Base-by-base conservation (phyloP, 2,329 filamentous ascomycete genomes). In the Stylonectria norvegica region DNA sequence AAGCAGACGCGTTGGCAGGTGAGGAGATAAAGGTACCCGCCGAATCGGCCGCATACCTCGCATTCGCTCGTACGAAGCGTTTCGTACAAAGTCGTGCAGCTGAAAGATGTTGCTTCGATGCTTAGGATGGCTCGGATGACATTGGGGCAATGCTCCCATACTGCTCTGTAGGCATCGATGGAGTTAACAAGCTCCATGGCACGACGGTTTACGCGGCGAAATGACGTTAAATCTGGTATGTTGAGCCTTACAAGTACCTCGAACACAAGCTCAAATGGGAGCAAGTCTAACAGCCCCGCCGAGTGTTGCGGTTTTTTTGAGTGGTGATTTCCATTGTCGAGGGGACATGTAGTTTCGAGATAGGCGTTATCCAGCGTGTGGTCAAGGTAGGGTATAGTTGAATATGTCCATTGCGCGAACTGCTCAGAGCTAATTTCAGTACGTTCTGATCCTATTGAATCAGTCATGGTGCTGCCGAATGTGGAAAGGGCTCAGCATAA, bases 1-100 rank as follows among this genome's bases (percentile, higher is more conserved):
- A 58, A 66, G 51, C 67, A 71, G 34, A 69, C 63, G 2, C 66
- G 62, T 23, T 51, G 48, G 47, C 62, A 65, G 20, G 55, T 62
- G 34, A 68, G 46, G 16, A 68, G 56, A 45, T 67, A 67, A 29
- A 68, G 47, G 36, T 66, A 63, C 23, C 50, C 54, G 22, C 61
- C 66, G 41, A 69, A 67, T 12, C 55, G 47, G n/a, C 54, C 53
- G 51, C 67, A 70, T 7, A 23, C 44, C 30, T 53, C 52, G 49
- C 67, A 71, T 31, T 56, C 37, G 6, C 39, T 40, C 7, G 50
- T 59, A 32, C 38, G 58, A 15, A 70, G 52, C 10, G 52, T 61
- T 12, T 55, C 18, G 49, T 60, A 64, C n/a, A 71, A 55, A 3
- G 55, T 44, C 20, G 50, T 43, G 36, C 55, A 64, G 32, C 53